These are phyloP conservation scores for Orobanche coerulescens DNA, from an alignment of 257 asterid species.

Conservation along the genomic window DNA sequence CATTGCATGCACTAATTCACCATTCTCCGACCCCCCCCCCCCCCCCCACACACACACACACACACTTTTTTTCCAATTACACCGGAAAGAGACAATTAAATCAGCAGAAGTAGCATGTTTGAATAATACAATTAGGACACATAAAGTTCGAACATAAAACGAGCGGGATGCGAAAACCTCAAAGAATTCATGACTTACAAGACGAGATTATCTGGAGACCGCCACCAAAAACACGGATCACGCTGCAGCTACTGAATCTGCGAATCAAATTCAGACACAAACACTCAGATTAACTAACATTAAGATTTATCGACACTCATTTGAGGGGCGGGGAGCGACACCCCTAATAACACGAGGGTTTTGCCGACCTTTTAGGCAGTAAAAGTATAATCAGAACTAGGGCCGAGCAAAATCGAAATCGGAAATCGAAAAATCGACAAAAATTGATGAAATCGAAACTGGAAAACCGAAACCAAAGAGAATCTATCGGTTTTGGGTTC, in stretches of 20 bases:
- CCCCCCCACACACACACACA: too few species aligned
- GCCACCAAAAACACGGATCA: conserved; percentile 14
- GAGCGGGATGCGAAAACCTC: conserved; percentile 29
- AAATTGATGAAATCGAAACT: too few species aligned
- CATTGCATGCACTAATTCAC: too few species aligned
- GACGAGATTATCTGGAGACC: conserved; percentile 19
- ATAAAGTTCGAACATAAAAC: background rate
- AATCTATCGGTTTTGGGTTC: too few species aligned
- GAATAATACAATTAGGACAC: background rate
- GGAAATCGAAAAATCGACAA: too few species aligned
- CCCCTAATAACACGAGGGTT: too few species aligned
- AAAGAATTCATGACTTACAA: conserved; percentile 47
- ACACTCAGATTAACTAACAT: background rate
- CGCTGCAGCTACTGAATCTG: conserved; percentile 23
- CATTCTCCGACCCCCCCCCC: too few species aligned
- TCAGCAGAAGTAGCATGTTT: background rate
- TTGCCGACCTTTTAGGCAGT: too few species aligned
- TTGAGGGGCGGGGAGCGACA: too few species aligned
- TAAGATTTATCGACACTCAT: background rate
- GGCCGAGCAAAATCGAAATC: too few species aligned
- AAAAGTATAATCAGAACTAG: too few species aligned
- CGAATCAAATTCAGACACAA: conserved; percentile 7
- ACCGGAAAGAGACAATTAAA: background rate
- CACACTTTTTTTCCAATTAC: background rate
- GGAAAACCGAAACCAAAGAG: too few species aligned